Evolutionary conservation across 345 rosid genomes (phyloP), one percentile per base, ranked within the genome.

Genomic region (Capsella bursapastoris): DNA sequence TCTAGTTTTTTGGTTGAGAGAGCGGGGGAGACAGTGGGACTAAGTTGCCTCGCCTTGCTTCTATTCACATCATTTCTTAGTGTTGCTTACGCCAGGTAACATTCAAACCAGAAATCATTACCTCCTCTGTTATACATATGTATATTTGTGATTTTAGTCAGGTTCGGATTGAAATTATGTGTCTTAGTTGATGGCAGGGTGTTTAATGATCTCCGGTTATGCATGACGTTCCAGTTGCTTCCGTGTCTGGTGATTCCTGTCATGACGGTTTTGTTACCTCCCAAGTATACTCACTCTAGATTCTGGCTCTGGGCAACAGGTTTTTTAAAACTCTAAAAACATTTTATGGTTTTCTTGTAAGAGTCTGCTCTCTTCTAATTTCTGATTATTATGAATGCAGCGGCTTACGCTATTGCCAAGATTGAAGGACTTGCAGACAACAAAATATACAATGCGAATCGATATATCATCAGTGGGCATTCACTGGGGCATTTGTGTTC

Each of bases 1-100:
- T 90, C 96, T 71, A 82, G 90, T 85, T 89, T 90, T 84, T 18
- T 90, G 64, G 88, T 86, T 70, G 98, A 93, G 86, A 90, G 95
- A 80, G 86, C 84, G 59, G 97, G 93, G 48, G 83, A 82, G 63
- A 81, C 55, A 77, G 73, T 82, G 31, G 93, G 98, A 76, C 57
- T 87, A 9, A 75, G 84, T 66, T 87, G 87, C 83, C 79, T 89
- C 47, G 72, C 80, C 61, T 84, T 84, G 72, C 89, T 89, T 27
- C 66, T 87, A 29, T 51, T 84, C 13, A 10, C 83, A 72, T 84
- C 90, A 35, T 64, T 83, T 38, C 78, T 90, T 62, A 85, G 93
- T 38, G 32, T 75, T 22, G 79, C 68, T 73, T 90, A 90, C 79
- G 89, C 90, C 78, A 88, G 95, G 98, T 92, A 77, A 60, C 87